Conservation (phyloP, 371 early-diverging fungal genomes). For the Zychaea mexicana region DNA sequence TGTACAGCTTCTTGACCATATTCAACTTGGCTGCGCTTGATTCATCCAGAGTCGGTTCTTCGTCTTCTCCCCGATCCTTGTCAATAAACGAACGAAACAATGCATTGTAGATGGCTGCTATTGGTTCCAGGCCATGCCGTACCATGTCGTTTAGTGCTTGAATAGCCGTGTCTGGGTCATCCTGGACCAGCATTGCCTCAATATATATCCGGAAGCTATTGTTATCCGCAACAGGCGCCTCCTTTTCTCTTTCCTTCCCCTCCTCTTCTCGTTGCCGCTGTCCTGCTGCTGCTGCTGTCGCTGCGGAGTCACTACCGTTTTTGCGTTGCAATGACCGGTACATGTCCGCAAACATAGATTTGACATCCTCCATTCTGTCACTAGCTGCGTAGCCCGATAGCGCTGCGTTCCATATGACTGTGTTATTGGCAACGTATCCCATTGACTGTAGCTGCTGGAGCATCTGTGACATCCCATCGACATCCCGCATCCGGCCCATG, state of each 20-base stretch:
- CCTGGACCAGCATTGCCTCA: conserved; percentile 24
- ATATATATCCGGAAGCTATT: conserved; percentile 42
- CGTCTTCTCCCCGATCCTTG: background rate
- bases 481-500: conserved; percentile 39
- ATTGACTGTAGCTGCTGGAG: conserved; percentile 19
- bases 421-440: conserved; percentile 17
- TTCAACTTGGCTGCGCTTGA: background rate
- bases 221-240: conserved; percentile 32
- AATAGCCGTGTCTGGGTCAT: conserved; percentile 23
- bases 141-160: conserved; percentile 22
- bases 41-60: background rate
- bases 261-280: background rate
- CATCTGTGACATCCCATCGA: conserved; percentile 38
- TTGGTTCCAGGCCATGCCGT: conserved; percentile 22
- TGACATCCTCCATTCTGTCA: conserved; percentile 25
- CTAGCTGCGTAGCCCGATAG: conserved; percentile 36
- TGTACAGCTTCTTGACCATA: conserved; percentile 26
- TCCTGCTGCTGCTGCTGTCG: conserved; percentile 1
- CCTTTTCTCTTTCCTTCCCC: background rate
- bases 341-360: conserved; percentile 33
- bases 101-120: conserved; percentile 34
- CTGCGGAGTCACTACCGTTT: background rate
- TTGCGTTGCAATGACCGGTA: conserved; percentile 7
- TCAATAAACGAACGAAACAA: conserved; percentile 36
- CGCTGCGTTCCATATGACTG: conserved; percentile 40